Conservation (phyloP, 257 asterid species). For the Lavandula angustifolia region DNA sequence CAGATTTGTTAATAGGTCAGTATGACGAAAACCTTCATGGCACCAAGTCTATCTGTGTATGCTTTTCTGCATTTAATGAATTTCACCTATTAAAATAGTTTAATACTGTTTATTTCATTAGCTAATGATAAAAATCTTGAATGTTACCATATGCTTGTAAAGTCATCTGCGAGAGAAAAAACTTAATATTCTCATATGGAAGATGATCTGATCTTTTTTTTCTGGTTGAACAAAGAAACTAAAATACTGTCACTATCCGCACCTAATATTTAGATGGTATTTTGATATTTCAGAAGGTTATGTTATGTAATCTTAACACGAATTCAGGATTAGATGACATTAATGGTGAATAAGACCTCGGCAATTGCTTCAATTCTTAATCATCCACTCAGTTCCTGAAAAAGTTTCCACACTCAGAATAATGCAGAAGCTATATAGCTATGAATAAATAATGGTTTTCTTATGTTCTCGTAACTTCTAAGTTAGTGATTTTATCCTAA, state of each 20-base stretch:
- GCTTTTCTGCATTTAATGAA: no score
- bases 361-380: neutral
- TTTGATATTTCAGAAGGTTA: neutral
- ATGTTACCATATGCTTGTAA: no score
- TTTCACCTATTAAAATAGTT: no score
- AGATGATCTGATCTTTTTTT: neutral
- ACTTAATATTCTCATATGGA: no score
- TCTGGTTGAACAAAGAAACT: slow-evolving; percentile 2
- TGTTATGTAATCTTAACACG: neutral
- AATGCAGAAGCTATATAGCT: slow-evolving; percentile 6
- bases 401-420: neutral
- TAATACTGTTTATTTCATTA: no score
- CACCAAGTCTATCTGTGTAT: no score
- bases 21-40: no score
- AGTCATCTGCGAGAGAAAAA: no score
- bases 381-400: slow-evolving; percentile 15
- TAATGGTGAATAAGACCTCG: slow-evolving; percentile 1
- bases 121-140: no score
- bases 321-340: neutral
- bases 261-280: neutral
- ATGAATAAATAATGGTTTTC: neutral
- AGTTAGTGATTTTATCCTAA: neutral
- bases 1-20: no score
- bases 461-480: slow-evolving; percentile 10
- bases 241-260: neutral